Conservation (phyloP, 768 basidiomycete genomes). For the Rhodotorula paludigena region DNA sequence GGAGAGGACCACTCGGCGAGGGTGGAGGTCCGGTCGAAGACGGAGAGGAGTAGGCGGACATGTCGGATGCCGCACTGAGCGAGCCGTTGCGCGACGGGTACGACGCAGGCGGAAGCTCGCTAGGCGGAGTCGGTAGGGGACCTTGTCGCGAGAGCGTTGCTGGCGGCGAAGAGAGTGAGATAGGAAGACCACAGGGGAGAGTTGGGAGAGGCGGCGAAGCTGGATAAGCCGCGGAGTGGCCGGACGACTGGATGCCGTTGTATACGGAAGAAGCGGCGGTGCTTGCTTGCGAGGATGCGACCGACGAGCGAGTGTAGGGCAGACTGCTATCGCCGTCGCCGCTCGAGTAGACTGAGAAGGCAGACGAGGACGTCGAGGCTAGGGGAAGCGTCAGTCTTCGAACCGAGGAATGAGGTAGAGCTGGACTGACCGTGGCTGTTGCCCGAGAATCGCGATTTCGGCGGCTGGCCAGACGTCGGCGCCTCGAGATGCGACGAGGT, state of each 20-base stretch:
- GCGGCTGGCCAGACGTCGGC: neutral
- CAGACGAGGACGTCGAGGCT: neutral
- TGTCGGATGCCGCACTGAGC: neutral
- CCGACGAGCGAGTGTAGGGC: neutral
- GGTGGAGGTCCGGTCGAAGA: neutral
- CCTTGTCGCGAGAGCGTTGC: neutral
- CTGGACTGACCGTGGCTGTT: conserved; percentile 1
- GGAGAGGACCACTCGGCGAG: neutral
- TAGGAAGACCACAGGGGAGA: neutral
- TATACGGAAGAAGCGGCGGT: neutral
- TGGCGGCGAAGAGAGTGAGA: neutral
- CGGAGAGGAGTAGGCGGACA: neutral
- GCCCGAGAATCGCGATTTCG: neutral
- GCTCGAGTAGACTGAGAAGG: neutral
- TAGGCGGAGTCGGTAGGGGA: neutral
- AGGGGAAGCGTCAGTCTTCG: neutral
- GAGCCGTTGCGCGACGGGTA: neutral
- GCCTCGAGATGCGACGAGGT: neutral
- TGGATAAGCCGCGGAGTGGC: neutral
- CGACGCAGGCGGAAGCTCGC: neutral
- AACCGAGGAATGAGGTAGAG: neutral
- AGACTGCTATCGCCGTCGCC: neutral
- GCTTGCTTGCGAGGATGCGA: neutral
- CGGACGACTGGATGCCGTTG: neutral
- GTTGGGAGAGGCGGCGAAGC: neutral